phyloP scores from a whole-genome alignment of 2,329 filamentous ascomycete genomes.

The Beauveria brongniartii region DNA sequence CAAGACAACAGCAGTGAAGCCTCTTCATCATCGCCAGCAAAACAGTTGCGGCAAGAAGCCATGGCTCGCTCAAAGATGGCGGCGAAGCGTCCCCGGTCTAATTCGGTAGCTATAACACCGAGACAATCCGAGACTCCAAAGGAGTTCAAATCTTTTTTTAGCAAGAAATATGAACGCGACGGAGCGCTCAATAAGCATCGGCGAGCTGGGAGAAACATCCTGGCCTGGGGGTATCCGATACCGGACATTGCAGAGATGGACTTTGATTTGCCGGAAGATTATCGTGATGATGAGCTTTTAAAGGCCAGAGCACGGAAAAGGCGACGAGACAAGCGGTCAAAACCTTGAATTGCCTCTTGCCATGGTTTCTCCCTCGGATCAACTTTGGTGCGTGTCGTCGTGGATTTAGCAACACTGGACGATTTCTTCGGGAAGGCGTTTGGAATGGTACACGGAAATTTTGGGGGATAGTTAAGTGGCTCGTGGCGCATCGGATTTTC shows the following conservation, averaged over 20 bases:
- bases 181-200: conserved; percentile 67
- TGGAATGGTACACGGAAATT: conserved; percentile 1
- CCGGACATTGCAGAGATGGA: conserved; percentile 64
- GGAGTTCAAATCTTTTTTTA: conserved; percentile 82
- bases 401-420: not conserved
- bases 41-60: conserved; percentile 69
- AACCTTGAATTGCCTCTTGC: conserved; percentile 29
- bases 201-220: conserved; percentile 58
- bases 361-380: not conserved
- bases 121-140: conserved; percentile 34
- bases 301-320: conserved; percentile 54
- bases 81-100: conserved; percentile 24
- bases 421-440: conserved; percentile 3
- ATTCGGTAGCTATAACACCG: conserved; percentile 21
- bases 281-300: conserved; percentile 46
- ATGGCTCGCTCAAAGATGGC: conserved; percentile 40
- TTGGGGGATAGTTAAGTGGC: not conserved
- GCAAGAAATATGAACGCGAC: conserved; percentile 70
- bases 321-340: conserved; percentile 48
- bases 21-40: conserved; percentile 41
- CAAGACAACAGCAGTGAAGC: conserved; percentile 49
- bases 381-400: not conserved
- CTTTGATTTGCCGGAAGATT: conserved; percentile 66
- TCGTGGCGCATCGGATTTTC: conserved; percentile 1
- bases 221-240: conserved; percentile 75